These are phyloP conservation scores for Chlamydomonas reinhardtii DNA, from an alignment of 163 green algal species.

Conservation along the genomic window DNA sequence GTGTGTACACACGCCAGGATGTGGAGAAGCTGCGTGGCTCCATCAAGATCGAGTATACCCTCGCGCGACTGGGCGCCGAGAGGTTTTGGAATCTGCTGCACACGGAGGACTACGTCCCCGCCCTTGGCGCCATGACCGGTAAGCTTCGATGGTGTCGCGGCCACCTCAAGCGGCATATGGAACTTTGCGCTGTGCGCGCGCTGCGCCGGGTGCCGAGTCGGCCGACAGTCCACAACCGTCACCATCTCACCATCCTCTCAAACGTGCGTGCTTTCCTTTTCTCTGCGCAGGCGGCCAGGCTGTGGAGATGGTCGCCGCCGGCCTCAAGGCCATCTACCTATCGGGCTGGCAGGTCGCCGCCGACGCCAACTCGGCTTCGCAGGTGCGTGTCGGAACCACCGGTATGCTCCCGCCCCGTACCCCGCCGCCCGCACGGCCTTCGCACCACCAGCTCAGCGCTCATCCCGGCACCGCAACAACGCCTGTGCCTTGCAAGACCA, in stretches of 20 bases:
- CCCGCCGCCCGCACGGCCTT: too few relatives aligned
- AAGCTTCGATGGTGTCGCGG: background rate
- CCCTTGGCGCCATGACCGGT: constrained; percentile 84
- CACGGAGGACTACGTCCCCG: constrained; percentile 80
- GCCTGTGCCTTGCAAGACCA: too few relatives aligned
- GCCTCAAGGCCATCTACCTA: constrained; percentile 91
- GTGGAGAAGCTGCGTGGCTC: constrained; percentile 71
- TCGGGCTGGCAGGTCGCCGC: constrained; percentile 84
- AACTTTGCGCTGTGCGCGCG: too few relatives aligned
- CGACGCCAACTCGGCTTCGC: constrained; percentile 62
- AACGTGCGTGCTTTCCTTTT: too few relatives aligned
- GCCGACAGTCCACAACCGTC: too few relatives aligned
- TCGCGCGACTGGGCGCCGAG: constrained; percentile 78
- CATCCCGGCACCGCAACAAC: too few relatives aligned
- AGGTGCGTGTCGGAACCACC: constrained; percentile 67
- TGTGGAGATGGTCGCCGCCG: constrained; percentile 80
- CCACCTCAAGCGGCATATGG: background rate
- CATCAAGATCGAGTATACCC: constrained; percentile 84
- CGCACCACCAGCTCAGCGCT: too few relatives aligned
- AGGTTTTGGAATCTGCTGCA: constrained; percentile 87
- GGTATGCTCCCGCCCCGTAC: too few relatives aligned
- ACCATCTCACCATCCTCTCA: too few relatives aligned
- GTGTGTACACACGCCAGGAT: constrained; percentile 67
- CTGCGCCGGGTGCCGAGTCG: too few relatives aligned
- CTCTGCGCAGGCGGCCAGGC: constrained; percentile 62